A percentile compares a stretch with the other conserved stretches of the same genome.
Conservation (phyloP, 2,329 filamentous ascomycete species). For the Beauveria asiatica region DNA sequence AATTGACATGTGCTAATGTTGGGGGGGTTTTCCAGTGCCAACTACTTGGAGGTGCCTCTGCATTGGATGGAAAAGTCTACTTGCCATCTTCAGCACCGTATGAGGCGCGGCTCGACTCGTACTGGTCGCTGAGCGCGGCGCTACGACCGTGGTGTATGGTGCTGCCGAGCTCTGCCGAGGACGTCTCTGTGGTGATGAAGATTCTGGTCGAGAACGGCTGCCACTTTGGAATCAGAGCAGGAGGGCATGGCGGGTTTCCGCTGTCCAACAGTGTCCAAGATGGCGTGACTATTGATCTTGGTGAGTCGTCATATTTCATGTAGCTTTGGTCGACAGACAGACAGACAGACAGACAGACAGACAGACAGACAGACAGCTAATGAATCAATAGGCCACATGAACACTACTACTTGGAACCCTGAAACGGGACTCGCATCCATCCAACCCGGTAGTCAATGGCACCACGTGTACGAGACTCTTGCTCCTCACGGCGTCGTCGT, state of each 20-base stretch:
- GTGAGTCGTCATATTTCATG: background rate
- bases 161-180: constrained; percentile 15
- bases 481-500: constrained; percentile 24
- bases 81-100: constrained; percentile 8
- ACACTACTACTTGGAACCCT: constrained; percentile 21
- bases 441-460: constrained; percentile 29
- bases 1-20: background rate
- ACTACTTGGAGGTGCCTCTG: background rate
- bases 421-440: constrained; percentile 23
- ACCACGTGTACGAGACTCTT: constrained; percentile 28
- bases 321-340: background rate
- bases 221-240: constrained; percentile 14
- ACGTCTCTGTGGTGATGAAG: constrained; percentile 15
- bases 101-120: constrained; percentile 15
- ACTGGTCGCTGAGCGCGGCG: constrained; percentile 18
- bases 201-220: constrained; percentile 11
- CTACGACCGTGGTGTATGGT: constrained; percentile 20
- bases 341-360: too few relatives aligned
- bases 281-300: constrained; percentile 12
- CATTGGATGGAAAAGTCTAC: background rate
- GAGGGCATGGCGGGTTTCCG: constrained; percentile 12
- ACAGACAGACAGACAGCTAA: too few relatives aligned
- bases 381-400: constrained; percentile 21
- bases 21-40: background rate
- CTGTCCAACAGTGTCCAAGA: constrained; percentile 10